These are phyloP conservation scores for Coemansia sp. DNA, from an alignment of 192 early-diverging fungal genomes.

Conservation along the genomic window DNA sequence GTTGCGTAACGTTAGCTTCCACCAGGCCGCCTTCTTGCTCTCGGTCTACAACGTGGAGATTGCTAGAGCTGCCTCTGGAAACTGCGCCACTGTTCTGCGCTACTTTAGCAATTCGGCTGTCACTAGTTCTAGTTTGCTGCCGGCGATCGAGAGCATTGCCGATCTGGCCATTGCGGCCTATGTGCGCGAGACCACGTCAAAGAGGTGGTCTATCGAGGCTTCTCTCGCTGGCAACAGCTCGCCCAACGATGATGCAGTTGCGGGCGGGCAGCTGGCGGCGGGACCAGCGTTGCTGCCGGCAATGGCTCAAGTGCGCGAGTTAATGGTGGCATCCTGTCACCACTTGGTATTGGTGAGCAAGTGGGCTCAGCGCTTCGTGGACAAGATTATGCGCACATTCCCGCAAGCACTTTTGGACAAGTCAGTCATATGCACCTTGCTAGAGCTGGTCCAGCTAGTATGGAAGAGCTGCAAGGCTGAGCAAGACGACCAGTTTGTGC, in stretches of 20 bases:
- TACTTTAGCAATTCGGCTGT: conserved; percentile 91
- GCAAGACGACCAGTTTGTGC: conserved; percentile 78
- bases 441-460: conserved; percentile 83
- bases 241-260: conserved; percentile 16
- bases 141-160: conserved; percentile 78
- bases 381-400: conserved; percentile 64
- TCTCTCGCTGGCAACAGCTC: conserved; percentile 29
- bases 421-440: conserved; percentile 65
- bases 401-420: conserved; percentile 84
- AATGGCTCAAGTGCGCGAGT: conserved; percentile 61
- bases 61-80: conserved; percentile 70
- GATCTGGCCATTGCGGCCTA: conserved; percentile 59
- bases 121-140: conserved; percentile 72
- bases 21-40: conserved; percentile 80
- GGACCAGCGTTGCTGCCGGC: conserved; percentile 22
- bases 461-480: conserved; percentile 82
- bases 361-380: conserved; percentile 66
- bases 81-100: conserved; percentile 72
- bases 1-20: conserved; percentile 70
- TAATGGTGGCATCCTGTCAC: conserved; percentile 69
- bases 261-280: not conserved
- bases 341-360: conserved; percentile 72
- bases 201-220: conserved; percentile 35
- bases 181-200: conserved; percentile 46
- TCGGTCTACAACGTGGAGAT: conserved; percentile 85